Evolutionary conservation across 2,329 filamentous ascomycete species (phyloP), one percentile per base, ranked within the genome.

Genomic region (Camillea tinctor): DNA sequence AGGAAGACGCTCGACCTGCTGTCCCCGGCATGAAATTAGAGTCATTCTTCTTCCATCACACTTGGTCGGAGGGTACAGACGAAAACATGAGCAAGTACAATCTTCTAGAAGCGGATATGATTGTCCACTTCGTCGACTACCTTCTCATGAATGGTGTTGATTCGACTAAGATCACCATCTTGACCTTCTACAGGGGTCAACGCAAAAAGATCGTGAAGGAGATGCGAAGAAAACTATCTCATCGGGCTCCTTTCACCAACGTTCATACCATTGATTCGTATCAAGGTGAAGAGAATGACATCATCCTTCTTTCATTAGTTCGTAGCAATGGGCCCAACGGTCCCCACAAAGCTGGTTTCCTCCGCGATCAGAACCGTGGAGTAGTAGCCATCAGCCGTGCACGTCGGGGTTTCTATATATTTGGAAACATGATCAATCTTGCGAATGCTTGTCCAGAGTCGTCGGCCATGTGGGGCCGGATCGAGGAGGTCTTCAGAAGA

Each of bases 111-210:
- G 91, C 91, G 0, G 77, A 84, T 1, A 94, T 97, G 88, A 80
- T 97, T 26, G 83, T 87, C 0, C 81, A 81, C 0, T 90, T 96
- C 64, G 88, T 88, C 64, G 77, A 84, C 23, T 90, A 97, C 68
- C 83, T 97, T 0, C 72, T 88, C 1, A 76, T 86, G 60, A 94
- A 93, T 63, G 88, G 88, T 0, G 76, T 88, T 1, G 67, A 76
- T 0, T 72, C 83, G 0, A 72, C 76, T 0, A 80, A 88, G 5
- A 93, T 97, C 58, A 96, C 92, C 0, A 79, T 97, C 2, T 75
- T 97, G 54, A 94, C 92, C 0, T 97, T 95, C 70, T 97, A 97
- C 78, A 92, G 91, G 50, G 93, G 91, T 0, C 93, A 97, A 70
- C 82, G 88, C 51, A 89, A 89, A 65, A 76, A 81, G 2, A 80